Percentiles rank a stretch among this genome's conserved stretches.
These are phyloP conservation scores for Neobulgaria alba DNA, from an alignment of 2,329 filamentous ascomycete species.

Conservation along the genomic window DNA sequence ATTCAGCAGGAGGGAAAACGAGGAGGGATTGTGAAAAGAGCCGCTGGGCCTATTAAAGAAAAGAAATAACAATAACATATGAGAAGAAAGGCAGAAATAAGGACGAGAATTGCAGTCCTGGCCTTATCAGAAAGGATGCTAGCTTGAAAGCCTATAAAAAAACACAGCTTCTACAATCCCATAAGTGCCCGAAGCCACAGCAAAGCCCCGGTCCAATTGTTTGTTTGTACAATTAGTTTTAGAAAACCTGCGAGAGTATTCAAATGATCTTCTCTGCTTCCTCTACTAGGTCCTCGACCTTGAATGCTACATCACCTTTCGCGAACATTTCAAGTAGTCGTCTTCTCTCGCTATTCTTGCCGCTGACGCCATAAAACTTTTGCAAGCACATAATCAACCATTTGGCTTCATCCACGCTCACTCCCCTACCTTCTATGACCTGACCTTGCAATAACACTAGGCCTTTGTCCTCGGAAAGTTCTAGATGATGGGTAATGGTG, in stretches of 20 bases:
- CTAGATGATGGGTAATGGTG: slow-evolving; percentile 83
- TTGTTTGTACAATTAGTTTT: background rate
- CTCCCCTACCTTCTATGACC: slow-evolving; percentile 67
- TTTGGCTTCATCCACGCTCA: slow-evolving; percentile 72
- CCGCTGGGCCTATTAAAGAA: no score
- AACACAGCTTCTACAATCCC: no score
- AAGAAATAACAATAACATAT: no score
- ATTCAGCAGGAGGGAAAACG: no score
- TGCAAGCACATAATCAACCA: slow-evolving; percentile 91
- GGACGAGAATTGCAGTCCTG: no score
- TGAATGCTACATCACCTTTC: slow-evolving; percentile 68
- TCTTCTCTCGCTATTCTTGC: slow-evolving; percentile 50
- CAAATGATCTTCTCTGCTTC: slow-evolving; percentile 74
- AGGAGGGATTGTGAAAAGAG: no score
- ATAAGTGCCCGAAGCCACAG: no score
- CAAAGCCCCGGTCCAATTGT: no score
- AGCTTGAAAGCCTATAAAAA: no score
- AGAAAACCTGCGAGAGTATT: no score
- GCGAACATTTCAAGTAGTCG: slow-evolving; percentile 76
- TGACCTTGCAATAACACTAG: slow-evolving; percentile 80
- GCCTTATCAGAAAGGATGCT: no score
- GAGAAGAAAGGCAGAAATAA: no score
- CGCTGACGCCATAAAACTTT: slow-evolving; percentile 71
- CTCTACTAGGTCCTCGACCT: slow-evolving; percentile 74
- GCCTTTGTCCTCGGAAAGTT: slow-evolving; percentile 65